Conservation (phyloP, 306 rosid genomes). For the Citrullus amarus region DNA sequence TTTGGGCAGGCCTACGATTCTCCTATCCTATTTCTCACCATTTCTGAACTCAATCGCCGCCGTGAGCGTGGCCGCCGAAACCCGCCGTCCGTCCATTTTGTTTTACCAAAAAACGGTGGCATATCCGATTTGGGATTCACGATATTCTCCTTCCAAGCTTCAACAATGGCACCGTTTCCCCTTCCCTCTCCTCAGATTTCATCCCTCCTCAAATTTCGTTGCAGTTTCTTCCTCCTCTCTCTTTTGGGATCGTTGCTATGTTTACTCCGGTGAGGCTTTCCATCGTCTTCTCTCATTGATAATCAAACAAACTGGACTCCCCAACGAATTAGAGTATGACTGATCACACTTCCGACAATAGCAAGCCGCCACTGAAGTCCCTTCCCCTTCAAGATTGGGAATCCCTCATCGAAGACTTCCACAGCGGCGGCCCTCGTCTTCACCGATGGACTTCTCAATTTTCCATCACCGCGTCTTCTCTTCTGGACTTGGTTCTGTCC, state of each 20-base stretch:
- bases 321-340: conserved; percentile 19
- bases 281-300: background rate
- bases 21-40: background rate
- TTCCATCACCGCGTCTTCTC: conserved; percentile 14
- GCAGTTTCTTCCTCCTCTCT: background rate
- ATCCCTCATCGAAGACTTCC: conserved; percentile 69
- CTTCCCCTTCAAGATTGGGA: conserved; percentile 75
- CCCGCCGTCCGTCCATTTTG: background rate
- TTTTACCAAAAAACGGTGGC: background rate
- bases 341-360: conserved; percentile 25
- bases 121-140: background rate
- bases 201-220: background rate
- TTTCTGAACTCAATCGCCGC: background rate
- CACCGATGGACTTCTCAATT: conserved; percentile 37
- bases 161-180: background rate
- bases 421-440: conserved; percentile 41
- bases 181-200: background rate
- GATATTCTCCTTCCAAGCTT: background rate
- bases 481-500: conserved; percentile 53
- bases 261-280: background rate
- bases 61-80: background rate
- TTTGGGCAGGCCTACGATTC: background rate
- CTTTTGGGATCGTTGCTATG: background rate
- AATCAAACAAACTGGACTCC: background rate
- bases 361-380: conserved; percentile 32